A percentile compares a stretch with the other conserved stretches of the same genome.
phyloP scores from a whole-genome alignment of 768 basidiomycete species.

The Calocybe indica region DNA sequence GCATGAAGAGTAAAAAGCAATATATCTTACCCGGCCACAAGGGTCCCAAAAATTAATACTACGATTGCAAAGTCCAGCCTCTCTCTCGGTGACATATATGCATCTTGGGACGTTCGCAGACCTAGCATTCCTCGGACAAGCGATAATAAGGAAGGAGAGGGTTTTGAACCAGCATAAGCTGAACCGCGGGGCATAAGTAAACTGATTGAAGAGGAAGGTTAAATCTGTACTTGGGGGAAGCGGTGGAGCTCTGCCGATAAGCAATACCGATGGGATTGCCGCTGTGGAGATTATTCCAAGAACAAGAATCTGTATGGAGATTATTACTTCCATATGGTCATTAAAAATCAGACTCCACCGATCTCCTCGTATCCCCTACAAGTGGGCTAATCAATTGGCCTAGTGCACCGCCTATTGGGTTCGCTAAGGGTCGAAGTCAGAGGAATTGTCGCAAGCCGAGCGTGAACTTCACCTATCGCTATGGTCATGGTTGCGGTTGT shows the following conservation, averaged over 20 bases:
- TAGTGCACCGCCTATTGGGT: constrained; percentile 68
- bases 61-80: constrained; percentile 67
- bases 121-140: constrained; percentile 52
- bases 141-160: constrained; percentile 46
- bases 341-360: constrained; percentile 38
- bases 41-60: constrained; percentile 51
- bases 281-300: constrained; percentile 69
- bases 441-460: not conserved
- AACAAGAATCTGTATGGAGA: constrained; percentile 49
- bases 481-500: constrained; percentile 71
- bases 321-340: not conserved
- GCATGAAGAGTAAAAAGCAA: not conserved
- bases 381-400: constrained; percentile 71
- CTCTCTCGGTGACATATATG: constrained; percentile 58
- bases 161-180: constrained; percentile 68
- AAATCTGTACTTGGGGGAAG: constrained; percentile 65
- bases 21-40: constrained; percentile 54
- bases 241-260: constrained; percentile 60
- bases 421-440: constrained; percentile 38
- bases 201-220: not conserved
- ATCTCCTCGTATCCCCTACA: constrained; percentile 44
- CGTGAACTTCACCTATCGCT: constrained; percentile 35
- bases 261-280: constrained; percentile 48
- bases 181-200: constrained; percentile 7
- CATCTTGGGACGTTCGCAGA: constrained; percentile 29